Base-by-base conservation (phyloP, 441 rosid genomes). In the Rhodomyrtus psidioides region DNA sequence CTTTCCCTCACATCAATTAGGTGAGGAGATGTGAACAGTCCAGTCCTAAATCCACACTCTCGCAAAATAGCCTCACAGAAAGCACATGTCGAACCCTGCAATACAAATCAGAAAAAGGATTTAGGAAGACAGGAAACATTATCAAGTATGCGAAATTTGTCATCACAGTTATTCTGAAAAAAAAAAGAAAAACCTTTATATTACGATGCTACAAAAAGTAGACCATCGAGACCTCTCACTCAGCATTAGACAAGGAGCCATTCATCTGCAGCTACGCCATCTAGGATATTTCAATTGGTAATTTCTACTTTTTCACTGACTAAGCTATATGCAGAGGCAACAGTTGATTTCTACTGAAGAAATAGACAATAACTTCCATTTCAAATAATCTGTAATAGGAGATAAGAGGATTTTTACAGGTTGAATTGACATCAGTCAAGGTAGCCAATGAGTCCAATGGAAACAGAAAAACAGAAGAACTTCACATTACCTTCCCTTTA, bases 1-100 rank as follows among this genome's bases (percentile, higher is more conserved):
- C 99, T 91, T 90, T 96, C 99, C 91, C 99, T 91, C 89, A 95
- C 98, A 91, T 96, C 99, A 89, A 97, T 94, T 79, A 97, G 92
- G 90, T 97, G 98, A 59, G 99, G 99, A 49, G 98, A 97, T 79
- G 94, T 97, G 92, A 97, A 97, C 60, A 97, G 86, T 89, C 98
- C 99, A 21, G 98, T 95, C 88, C 90, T 91, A 86, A 95, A 91
- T 84, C 99, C 98, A 90, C 95, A 94, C 84, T 94, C 93, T 82
- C 97, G 93, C 88, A 97, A 91, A 84, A 97, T 95, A 86, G 98
- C 93, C 91, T 95, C 99, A 85, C 91, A 91, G 84, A 97, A 95
- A 85, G 98, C 89, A 89, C 99, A 97, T 24, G 98, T 95, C 79
- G 99, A 97, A 84, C 99, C 99, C 98, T 97, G 92, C 82, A 89